These are phyloP conservation scores for Pistacia atlantica DNA, from an alignment of 345 rosid genomes.

Conservation along the genomic window DNA sequence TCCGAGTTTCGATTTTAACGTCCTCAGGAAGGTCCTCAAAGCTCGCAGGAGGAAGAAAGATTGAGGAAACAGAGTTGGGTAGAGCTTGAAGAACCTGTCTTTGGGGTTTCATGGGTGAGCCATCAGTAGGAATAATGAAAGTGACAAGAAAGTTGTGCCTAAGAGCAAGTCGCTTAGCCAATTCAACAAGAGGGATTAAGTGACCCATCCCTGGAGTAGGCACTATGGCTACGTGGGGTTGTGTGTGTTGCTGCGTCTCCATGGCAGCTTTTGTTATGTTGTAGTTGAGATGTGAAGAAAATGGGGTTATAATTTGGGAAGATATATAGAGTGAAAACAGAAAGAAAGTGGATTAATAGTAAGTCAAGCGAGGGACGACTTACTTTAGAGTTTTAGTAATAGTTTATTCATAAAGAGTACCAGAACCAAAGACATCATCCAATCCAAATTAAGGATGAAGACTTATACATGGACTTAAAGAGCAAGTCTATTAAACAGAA, in stretches of 20 bases:
- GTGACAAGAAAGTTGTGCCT: constrained; percentile 28
- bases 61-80: constrained; percentile 20
- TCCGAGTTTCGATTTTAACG: constrained; percentile 21
- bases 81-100: constrained; percentile 19
- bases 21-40: constrained; percentile 28
- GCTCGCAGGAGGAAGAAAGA: constrained; percentile 35
- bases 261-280: constrained; percentile 3
- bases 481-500: no score
- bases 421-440: no score
- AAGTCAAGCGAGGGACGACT: no score
- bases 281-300: background rate
- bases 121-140: constrained; percentile 28
- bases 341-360: no score
- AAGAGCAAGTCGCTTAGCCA: constrained; percentile 32
- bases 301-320: background rate
- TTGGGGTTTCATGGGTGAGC: constrained; percentile 27
- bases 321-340: background rate
- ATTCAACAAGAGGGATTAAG: constrained; percentile 33
- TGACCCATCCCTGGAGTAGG: constrained; percentile 43
- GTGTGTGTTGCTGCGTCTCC: constrained; percentile 2
- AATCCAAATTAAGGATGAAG: no score
- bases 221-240: constrained; percentile 16
- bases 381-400: no score
- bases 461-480: no score
- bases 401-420: background rate